Conservation (phyloP, 176 grass and related monocot species). For the Avena insularis region DNA sequence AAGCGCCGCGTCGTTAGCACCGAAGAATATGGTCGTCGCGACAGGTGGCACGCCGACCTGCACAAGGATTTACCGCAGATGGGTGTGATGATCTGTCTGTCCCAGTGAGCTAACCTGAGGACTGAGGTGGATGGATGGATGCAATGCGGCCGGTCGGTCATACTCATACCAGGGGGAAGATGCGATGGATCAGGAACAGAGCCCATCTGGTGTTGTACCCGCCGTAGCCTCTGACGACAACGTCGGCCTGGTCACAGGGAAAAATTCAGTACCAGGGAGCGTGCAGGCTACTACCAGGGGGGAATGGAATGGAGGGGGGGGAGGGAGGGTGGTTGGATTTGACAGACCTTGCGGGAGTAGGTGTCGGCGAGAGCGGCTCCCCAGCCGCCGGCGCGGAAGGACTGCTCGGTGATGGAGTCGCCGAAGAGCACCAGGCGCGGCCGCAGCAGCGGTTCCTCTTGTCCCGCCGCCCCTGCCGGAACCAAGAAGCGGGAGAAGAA, state of each 20-base stretch:
- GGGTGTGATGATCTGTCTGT: too few relatives aligned
- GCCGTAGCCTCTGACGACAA: constrained; percentile 80
- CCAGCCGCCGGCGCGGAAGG: constrained; percentile 66
- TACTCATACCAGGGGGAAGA: constrained; percentile 61
- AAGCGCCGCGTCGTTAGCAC: constrained; percentile 83
- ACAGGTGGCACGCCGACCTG: constrained; percentile 49
- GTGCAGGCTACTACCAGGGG: neutral
- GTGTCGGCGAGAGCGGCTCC: constrained; percentile 64
- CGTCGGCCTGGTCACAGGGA: constrained; percentile 59
- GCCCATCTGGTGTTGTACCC: constrained; percentile 98
- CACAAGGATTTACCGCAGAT: neutral
- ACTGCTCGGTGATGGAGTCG: constrained; percentile 81
- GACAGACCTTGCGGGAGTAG: constrained; percentile 71
- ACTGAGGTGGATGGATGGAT: neutral
- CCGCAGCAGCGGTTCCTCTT: neutral
- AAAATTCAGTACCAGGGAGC: neutral
- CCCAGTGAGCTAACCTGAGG: too few relatives aligned
- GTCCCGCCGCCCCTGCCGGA: neutral
- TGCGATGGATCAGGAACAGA: constrained; percentile 74
- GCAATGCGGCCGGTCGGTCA: too few relatives aligned
- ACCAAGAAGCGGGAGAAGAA: neutral
- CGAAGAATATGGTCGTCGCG: constrained; percentile 80
- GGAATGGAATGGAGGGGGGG: neutral
- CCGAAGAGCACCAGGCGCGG: constrained; percentile 67
- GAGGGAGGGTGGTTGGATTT: too few relatives aligned